Evolutionary conservation across 1,284 basidiomycete species (phyloP), one percentile per base, ranked within the genome.

Genomic region (Ceratobasidium sp.): DNA sequence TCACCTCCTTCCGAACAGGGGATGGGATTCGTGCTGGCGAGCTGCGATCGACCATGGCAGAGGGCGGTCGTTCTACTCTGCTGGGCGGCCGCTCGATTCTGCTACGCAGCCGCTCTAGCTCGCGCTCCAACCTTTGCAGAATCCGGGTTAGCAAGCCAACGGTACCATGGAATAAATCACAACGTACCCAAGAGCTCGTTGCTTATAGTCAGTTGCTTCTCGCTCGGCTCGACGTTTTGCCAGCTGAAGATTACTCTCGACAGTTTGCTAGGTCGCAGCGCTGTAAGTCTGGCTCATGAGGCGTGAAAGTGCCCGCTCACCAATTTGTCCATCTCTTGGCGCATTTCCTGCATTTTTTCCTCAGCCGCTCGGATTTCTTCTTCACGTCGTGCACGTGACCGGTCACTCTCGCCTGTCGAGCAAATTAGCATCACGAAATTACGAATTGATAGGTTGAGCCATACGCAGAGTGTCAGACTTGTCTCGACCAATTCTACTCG

Each of bases 191-290:
- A 92, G 83, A 41, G 88, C 85, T 76, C 88, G 88, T 81, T 92
- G 90, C 81, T 88, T 91, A 78, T 87, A 87, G 77, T 93, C 92
- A 0, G 83, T 86, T 27, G 89, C 90, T 79, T 93, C 91, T 31
- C 91, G 86, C 79, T 93, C 92, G 51, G 90, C 90, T 63, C 91
- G 86, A 61, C 92, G 87, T 81, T 92, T 92, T 24, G 86, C 88
- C 16, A 90, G 85, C 77, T 90, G 88, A 2, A 93, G 83, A 37
- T 87, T 85, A 76, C 84, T 88, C 81, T 90, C 90, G 54, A 87
- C 86, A 7, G 88, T 90, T 88, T 91, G 90, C 92, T 93, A 73
- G 29, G 63, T 43, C 49, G 51, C 22, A 46, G 8, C 14, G 41
- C 19, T 43, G n/a, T 74, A 29, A 74, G 68, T 71, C n/a, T 22